Base-by-base conservation (phyloP, 2,329 filamentous ascomycete genomes). In the Camptophora hylomeconis region DNA sequence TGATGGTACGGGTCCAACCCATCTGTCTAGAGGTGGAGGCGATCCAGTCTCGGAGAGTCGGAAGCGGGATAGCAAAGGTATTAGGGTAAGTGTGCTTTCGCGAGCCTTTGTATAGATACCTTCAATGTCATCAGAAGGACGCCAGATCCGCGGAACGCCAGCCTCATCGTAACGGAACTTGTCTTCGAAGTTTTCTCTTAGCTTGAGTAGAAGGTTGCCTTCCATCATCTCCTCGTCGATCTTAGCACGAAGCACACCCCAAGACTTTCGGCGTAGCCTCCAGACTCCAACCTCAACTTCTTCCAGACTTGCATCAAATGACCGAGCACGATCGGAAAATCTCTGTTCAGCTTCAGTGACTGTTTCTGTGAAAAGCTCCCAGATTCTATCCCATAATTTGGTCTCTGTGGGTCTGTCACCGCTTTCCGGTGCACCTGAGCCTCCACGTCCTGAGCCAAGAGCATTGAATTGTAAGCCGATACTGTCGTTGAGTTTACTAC, bases 171-270 rank as follows among this genome's bases (percentile, higher is more conserved):
- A 98, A 40, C 89, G 78, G 69, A 98, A 98, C 57, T 93, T 94
- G 61, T 98, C 89, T 57, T 98, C 89, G 44, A 98, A 98, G 60
- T 94, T 95, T 56, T 98, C 89, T 19, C 89, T 75, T 28, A 98
- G 71, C 63, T 98, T 98, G 44, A 95, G 66, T 18, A 95, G 63
- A 30, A 98, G 75, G 50, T 95, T 98, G 46, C 87, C 87, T 58
- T 95, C 89, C 75, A 92, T 92, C 50, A 94, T 82, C 57, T 98
- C 89, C 50, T 98, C 89, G 19, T 95, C 87, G 38, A 98, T 80
- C 62, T 82, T 89, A 35, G 83, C 77, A 24, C 82, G 72, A 37
- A 98, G 65, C 9, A 87, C 86, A 21, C 77, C 77, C 89, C 89
- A 98, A 37, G 82, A 89, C 65, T 95, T 95, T 40, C 87, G 75